Evolutionary conservation across 2,329 filamentous ascomycete genomes (phyloP).

Genomic region (Fusarium albidum): DNA sequence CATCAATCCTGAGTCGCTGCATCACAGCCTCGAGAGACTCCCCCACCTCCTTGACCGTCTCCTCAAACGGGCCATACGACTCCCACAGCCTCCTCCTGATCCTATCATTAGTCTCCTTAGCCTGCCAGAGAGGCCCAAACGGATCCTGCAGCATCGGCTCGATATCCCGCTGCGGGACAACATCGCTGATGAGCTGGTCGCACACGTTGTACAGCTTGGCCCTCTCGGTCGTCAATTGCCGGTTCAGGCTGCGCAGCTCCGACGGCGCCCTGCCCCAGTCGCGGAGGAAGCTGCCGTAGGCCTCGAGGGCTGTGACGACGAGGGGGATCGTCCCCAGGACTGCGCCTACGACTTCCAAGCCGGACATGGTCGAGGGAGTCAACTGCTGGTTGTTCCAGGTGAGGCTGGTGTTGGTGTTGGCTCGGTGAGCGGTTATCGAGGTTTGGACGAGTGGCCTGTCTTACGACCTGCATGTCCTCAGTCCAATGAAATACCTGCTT

Average conservation of each 20-base stretch:
- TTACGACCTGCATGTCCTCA: conserved; percentile 6
- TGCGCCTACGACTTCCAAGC: conserved; percentile 32
- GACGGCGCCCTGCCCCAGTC: conserved; percentile 25
- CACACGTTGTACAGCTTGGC: conserved; percentile 42
- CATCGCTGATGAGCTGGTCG: conserved; percentile 40
- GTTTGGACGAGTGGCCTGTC: background rate
- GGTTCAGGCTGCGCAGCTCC: conserved; percentile 36
- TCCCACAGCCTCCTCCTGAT: conserved; percentile 38
- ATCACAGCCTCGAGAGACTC: conserved; percentile 33
- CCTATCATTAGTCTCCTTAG: conserved; percentile 14
- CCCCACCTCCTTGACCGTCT: conserved; percentile 33
- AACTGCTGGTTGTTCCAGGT: no score
- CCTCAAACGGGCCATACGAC: conserved; percentile 35
- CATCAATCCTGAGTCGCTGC: background rate
- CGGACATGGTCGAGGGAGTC: conserved; percentile 21
- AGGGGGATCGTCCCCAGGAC: conserved; percentile 34
- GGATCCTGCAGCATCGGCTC: conserved; percentile 42
- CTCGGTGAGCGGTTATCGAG: background rate
- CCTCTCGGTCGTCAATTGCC: conserved; percentile 36
- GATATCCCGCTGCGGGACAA: conserved; percentile 34
- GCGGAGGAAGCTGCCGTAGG: conserved; percentile 34
- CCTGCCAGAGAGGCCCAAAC: conserved; percentile 41
- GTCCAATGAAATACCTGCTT: background rate
- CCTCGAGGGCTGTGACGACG: conserved; percentile 24
- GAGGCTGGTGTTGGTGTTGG: background rate